Base-by-base conservation (phyloP, 805 yeast genomes). In the Yamadazyma phyllophila region DNA sequence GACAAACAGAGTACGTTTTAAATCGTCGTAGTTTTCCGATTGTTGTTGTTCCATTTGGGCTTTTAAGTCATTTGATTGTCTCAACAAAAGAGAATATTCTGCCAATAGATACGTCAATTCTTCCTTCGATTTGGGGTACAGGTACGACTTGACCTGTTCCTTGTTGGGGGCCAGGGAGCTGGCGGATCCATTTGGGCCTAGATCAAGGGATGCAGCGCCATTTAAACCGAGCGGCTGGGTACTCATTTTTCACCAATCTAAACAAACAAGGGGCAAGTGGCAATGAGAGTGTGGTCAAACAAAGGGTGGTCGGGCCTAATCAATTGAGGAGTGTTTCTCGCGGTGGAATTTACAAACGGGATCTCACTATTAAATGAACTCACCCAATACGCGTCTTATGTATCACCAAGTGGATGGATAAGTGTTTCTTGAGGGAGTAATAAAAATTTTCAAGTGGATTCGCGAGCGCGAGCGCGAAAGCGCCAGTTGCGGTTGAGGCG, bases 61-160 rank as follows among this genome's bases (percentile, higher is more conserved):
- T 13, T 16, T 42, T 37, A 61, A 52, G 32, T 53, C 46, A 13
- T 37, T 43, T 8, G 46, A 15, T 26, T 43, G 41, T 15, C 15
- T 43, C 14, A 31, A 30, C 11, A 36, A 32, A 31, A 36, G 41
- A 14, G 36, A 35, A 39, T 66, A 67, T 26, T 59, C 59, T n/a
- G 53, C 54, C 27, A 67, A 53, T 11, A 67, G 45, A 16, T 50
- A 58, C 38, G 46, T 53, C 35, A 67, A 56, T 26, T 66, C 62
- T 33, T 56, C 55, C 47, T 56, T 62, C 5, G 64, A 47, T 29
- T 49, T 48, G n/a, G 46, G 46, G n/a, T 24, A 37, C 20, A 12
- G 37, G 34, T 43, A 43, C 6, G 17, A 26, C 14, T 33, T 41
- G 24, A 26, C 32, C 7, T n/a, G 9, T 8, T 29, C 31, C 7